Evolutionary conservation across 1,139 yeast species (phyloP), one percentile per base, ranked within the genome.

Genomic region (Kluyveromyces marxianus): DNA sequence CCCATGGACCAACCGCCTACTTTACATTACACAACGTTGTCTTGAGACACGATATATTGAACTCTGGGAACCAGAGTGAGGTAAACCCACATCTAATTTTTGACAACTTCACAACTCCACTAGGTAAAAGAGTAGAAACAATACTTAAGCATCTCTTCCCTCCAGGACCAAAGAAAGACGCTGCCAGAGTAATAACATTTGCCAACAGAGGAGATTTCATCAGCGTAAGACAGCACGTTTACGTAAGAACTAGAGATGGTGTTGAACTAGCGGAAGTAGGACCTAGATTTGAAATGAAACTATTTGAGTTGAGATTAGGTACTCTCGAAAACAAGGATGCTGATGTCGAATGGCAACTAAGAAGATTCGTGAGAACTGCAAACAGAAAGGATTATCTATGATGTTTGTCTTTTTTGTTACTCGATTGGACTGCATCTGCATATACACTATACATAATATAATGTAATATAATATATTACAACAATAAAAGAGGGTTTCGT

Each of bases 221-320:
- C 48, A 79, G 89, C 49, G 97, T 92, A 5, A 77, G 99, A 66
- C 98, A 92, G 63, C 99, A 92, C 63, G 86, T 94, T 2, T 94
- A 85, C 62, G 96, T 90, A 8, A 81, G 79, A 60, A 88, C 96
- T 0, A 80, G 84, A 55, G 96, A 89, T 50, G 78, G 83, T 33
- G 96, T 89, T 3, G 98, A 92, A 63, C 69, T 92, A 51, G 92
- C 97, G 52, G 99, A 92, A 63, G 85, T 94, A 36, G 99, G 99
- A 0, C 99, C 99, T n/a, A 72, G 99, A 51, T 92, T 92, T 59
- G 98, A 94, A 68, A 89, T 92, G 97, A 79, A 89, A 63, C 69
- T 92, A 52, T 92, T 81, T 62, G 97, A 92, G 63, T 70, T 94
- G 52, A 78, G 83, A 60, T 72, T 94, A 55, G 97, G 99, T 3